Evolutionary conservation across 2,329 filamentous ascomycete species (phyloP).

Genomic region (Immersiporthe knoxdaviesiana): DNA sequence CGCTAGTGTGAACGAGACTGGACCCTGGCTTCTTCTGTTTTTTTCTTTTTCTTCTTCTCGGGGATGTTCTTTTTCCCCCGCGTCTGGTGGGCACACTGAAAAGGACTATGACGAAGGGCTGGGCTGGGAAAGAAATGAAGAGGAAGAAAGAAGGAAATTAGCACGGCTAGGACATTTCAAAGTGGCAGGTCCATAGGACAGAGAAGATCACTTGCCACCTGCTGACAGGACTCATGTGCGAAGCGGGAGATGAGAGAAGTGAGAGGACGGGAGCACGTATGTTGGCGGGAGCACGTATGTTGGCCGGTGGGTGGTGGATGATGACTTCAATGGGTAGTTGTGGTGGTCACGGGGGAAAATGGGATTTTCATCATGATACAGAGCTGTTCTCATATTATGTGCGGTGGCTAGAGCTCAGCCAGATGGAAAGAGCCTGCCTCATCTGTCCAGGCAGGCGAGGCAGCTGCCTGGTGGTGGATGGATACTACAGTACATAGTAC

Average conservation of each 20-base stretch:
- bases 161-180: not conserved
- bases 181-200: not conserved
- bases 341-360: not conserved
- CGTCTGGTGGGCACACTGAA: no score
- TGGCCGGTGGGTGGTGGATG: no score
- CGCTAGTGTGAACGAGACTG: not conserved
- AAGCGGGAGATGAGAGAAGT: not conserved
- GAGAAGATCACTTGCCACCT: no score
- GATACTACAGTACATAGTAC: not conserved
- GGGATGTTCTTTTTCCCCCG: no score
- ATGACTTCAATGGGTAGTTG: not conserved
- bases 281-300: no score
- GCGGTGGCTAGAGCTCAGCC: no score
- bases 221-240: not conserved
- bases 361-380: not conserved
- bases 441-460: not conserved
- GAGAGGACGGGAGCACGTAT: not conserved
- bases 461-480: slow-evolving; percentile 4
- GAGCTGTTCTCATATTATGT: not conserved
- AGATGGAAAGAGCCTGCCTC: no score
- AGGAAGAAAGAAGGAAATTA: not conserved
- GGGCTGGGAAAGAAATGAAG: no score
- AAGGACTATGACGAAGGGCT: no score
- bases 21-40: not conserved
- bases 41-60: no score